Evolutionary conservation across 2,329 filamentous ascomycete species (phyloP), one percentile per base, ranked within the genome.

Genomic region (Bimuria novae-zelandiae): DNA sequence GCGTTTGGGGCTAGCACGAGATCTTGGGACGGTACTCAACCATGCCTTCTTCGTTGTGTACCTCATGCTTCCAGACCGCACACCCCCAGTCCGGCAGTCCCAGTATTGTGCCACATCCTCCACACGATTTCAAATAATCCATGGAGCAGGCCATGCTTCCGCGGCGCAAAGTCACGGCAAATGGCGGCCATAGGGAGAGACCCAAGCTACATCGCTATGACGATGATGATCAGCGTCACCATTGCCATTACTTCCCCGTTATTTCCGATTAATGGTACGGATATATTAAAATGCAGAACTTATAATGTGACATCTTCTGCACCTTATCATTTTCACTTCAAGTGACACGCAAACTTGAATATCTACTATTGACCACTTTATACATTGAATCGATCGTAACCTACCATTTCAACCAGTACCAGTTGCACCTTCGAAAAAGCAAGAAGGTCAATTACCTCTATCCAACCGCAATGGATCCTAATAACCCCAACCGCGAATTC

Each of bases 401-500:
- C n/a, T 7, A 14, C 12, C 21, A 46, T 2, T 25, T 10, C 4
- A 25, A 23, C 4, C 37, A 25, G 23, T 12, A 23, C 23, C 11
- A 33, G 5, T 33, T 33, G n/a, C 30, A 33, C n/a, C n/a, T 33
- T 33, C 30, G n/a, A 33, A 33, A 33, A 7, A 33, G 30, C 10
- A 33, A 12, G 11, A 33, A 33, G 8, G 22, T 19, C 30, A 5
- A 5, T 27, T 5, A 27, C 5, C 25, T 21, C 44, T 39, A 19
- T 21, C 17, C 16, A 7, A 4, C 30, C 17, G 57, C 29, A 11
- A 77, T 77, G 73, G 82, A 85, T 61, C 76, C 77, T 7, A 77
- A 77, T 4, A 82, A 80, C 53, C 78, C 79, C 8, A 82, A 84
- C 57, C 79, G 80, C 48, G 64, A 79, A 40, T 67, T 69, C 46